phyloP scores from a whole-genome alignment of 306 rosid genomes.

The Rosa lucieae region DNA sequence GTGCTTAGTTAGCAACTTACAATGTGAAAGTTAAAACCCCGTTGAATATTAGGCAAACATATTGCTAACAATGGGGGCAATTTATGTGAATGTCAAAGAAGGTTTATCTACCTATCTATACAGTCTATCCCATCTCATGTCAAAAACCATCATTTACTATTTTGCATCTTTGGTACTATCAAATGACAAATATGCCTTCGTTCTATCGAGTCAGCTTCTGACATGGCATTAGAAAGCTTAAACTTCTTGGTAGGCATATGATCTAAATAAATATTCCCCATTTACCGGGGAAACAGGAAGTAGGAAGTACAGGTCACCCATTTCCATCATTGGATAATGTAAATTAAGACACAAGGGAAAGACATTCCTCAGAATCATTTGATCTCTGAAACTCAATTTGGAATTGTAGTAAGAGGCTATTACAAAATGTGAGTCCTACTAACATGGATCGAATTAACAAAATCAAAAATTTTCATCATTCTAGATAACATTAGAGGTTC shows the following conservation, averaged over 20 bases:
- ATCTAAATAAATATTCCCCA: background rate
- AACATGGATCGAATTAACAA: background rate
- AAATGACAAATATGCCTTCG: background rate
- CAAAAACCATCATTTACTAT: background rate
- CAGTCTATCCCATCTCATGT: background rate
- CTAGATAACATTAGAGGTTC: background rate
- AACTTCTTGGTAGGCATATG: background rate
- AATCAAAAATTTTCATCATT: background rate
- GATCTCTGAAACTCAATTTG: background rate
- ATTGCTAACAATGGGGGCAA: background rate
- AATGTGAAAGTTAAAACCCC: background rate
- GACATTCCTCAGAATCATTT: background rate
- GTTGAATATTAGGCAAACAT: background rate
- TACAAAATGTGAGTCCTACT: background rate
- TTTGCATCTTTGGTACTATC: background rate
- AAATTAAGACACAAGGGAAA: background rate
- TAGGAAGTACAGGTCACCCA: background rate
- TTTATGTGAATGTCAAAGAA: background rate
- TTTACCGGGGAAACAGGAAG: background rate
- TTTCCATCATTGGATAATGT: background rate
- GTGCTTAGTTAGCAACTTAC: background rate
- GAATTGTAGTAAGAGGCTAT: background rate
- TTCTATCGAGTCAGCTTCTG: background rate
- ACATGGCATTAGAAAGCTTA: background rate
- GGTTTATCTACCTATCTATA: background rate